phyloP scores from a whole-genome alignment of 1,284 basidiomycete species.

The Tilletia horrida region DNA sequence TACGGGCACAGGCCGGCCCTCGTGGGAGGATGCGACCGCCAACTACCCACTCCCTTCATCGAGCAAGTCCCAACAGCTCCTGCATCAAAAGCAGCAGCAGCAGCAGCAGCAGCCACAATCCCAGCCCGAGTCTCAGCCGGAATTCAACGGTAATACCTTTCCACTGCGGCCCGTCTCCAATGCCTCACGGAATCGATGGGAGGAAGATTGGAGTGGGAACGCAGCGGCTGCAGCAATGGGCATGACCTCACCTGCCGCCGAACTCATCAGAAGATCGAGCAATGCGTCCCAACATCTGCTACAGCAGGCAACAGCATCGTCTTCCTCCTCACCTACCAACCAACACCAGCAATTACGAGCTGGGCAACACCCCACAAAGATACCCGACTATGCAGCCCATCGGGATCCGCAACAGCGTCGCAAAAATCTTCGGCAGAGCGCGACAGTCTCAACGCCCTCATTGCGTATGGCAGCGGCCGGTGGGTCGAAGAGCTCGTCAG shows the following conservation, averaged over 20 bases:
- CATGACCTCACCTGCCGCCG: neutral
- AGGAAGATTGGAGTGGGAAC: neutral
- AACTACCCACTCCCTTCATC: neutral
- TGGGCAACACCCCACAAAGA: too few relatives aligned
- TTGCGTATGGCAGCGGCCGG: neutral
- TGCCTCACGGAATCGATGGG: neutral
- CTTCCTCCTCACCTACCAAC: neutral
- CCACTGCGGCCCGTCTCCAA: neutral
- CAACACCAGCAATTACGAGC: neutral
- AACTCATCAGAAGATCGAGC: neutral
- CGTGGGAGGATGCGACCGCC: neutral
- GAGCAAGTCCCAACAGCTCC: neutral
- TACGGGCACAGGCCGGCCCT: neutral
- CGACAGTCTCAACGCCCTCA: neutral
- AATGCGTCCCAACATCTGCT: neutral
- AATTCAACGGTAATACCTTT: neutral
- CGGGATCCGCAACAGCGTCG: neutral
- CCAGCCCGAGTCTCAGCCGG: neutral
- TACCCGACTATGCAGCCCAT: too few relatives aligned
- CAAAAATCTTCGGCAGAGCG: neutral
- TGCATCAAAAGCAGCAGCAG: too few relatives aligned
- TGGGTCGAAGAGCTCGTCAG: neutral
- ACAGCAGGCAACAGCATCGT: neutral
- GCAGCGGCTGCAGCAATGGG: slow-evolving; percentile 1
- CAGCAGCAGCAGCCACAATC: neutral